Evolutionary conservation across 371 early-diverging fungal species (phyloP), one percentile per base, ranked within the genome.

Genomic region (Choanephora cucurbitarum): DNA sequence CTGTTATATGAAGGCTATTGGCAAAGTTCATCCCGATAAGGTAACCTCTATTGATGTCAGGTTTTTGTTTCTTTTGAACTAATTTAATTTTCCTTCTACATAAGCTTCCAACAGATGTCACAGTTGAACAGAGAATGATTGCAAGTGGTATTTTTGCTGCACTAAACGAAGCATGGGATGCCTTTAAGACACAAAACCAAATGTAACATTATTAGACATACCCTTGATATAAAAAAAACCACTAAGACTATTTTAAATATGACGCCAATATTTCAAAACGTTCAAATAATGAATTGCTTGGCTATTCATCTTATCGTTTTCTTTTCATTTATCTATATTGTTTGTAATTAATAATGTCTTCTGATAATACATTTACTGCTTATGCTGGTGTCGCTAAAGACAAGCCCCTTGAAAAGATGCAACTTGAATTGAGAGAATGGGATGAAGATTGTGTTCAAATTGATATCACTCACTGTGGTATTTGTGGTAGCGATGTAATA

Each of bases 11-110:
- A 86, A 86, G 51, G 94, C 96, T 10, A 93, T 98, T 58, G 84
- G 86, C n/a, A 91, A 90, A 57, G 82, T 97, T 22, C 98, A 98
- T 70, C 97, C 98, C 1, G 98, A 98, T 61, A 98, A 96, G 85
- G 90, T 91, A 77, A 39, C 13, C 4, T 37, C n/a, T n/a, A n/a
- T n/a, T n/a, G n/a, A n/a, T n/a, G n/a, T n/a, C n/a, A n/a, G n/a
- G 13, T 19, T 15, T 48, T 33, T 48, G 7, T 34, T 18, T 18
- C n/a, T 43, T 31, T 0, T 17, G 5, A 1, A 45, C 13, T 24
- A 14, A 21, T 47, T 7, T 17, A 13, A 41, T 9, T 11, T 41
- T 0, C 23, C n/a, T 39, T 17, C 28, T 22, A 34, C 1, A 22
- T 15, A 67, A 82, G 81, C 60, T 82, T 49, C 59, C 59, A 37